Evolutionary conservation across 1,284 basidiomycete genomes (phyloP).

Genomic region (Sphagnurus paluster): DNA sequence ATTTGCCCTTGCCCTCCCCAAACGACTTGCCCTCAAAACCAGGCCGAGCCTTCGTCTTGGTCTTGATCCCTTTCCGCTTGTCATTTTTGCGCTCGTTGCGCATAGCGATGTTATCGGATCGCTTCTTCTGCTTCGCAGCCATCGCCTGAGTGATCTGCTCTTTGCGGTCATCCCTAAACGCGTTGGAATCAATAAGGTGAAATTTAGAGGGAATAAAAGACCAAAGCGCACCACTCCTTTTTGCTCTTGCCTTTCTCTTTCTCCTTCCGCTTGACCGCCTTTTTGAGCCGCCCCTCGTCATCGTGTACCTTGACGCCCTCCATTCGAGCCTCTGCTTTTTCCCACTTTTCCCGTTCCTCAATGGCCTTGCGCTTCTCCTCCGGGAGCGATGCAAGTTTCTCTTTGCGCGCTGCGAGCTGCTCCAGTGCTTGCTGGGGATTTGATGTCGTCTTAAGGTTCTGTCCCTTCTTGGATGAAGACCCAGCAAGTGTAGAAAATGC

Average conservation of each 20-base stretch:
- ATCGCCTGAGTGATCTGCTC: conserved; percentile 70
- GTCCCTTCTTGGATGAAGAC: conserved; percentile 49
- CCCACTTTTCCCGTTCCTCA: conserved; percentile 83
- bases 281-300: conserved; percentile 80
- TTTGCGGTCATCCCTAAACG: conserved; percentile 79
- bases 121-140: conserved; percentile 85
- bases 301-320: conserved; percentile 88
- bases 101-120: conserved; percentile 83
- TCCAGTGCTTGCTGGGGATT: conserved; percentile 84
- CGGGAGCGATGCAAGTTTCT: conserved; percentile 69
- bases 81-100: conserved; percentile 79
- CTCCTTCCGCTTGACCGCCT: conserved; percentile 87
- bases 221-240: conserved; percentile 72
- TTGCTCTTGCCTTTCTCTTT: conserved; percentile 84
- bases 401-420: conserved; percentile 74
- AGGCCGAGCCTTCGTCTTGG: conserved; percentile 69
- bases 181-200: background rate
- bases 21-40: conserved; percentile 78
- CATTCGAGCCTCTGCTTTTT: conserved; percentile 81
- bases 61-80: conserved; percentile 62
- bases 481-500: conserved; percentile 69
- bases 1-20: conserved; percentile 1
- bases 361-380: conserved; percentile 78
- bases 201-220: conserved; percentile 6
- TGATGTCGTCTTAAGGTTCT: conserved; percentile 63